Conservation (phyloP, 306 rosid genomes). For the Dicorynia guianensis region DNA sequence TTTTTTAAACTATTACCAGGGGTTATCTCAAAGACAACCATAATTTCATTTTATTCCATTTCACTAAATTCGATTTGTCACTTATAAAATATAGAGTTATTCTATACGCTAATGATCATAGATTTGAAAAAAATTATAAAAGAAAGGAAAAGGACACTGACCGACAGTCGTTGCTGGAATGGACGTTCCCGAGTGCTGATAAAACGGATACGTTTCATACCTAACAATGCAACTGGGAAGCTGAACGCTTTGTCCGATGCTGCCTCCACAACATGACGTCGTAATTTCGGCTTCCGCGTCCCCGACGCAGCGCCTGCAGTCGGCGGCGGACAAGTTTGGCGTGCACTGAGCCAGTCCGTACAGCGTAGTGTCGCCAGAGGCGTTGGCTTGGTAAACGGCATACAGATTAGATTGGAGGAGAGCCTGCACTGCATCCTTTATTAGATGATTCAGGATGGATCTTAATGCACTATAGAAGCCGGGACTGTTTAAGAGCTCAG, state of each 20-base stretch:
- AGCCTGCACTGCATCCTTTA: constrained; percentile 37
- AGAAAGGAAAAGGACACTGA: not conserved
- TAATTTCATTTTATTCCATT: too few species aligned
- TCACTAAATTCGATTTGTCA: too few species aligned
- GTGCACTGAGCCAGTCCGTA: constrained; percentile 61
- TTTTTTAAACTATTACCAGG: too few species aligned
- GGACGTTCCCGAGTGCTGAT: constrained; percentile 44
- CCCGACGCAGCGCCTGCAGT: constrained; percentile 43
- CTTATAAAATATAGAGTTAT: too few species aligned
- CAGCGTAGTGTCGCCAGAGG: constrained; percentile 18
- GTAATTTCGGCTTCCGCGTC: constrained; percentile 45
- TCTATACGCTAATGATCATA: too few species aligned
- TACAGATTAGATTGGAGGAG: not conserved
- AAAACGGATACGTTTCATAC: constrained; percentile 53
- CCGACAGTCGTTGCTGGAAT: constrained; percentile 5
- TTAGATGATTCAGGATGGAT: constrained; percentile 35
- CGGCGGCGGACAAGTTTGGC: constrained; percentile 42
- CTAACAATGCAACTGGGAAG: constrained; percentile 54
- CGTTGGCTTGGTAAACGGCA: constrained; percentile 46
- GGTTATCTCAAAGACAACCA: too few species aligned
- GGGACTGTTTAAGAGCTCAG: constrained; percentile 30
- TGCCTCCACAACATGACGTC: constrained; percentile 49
- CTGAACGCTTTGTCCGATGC: constrained; percentile 43
- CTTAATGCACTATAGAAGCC: constrained; percentile 40
- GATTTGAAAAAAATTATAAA: not conserved